A percentile compares a stretch with the other conserved stretches of the same genome.
These are phyloP conservation scores for Pseudogymnoascus sp. DNA, from an alignment of 2,329 filamentous ascomycete genomes.

Conservation along the genomic window DNA sequence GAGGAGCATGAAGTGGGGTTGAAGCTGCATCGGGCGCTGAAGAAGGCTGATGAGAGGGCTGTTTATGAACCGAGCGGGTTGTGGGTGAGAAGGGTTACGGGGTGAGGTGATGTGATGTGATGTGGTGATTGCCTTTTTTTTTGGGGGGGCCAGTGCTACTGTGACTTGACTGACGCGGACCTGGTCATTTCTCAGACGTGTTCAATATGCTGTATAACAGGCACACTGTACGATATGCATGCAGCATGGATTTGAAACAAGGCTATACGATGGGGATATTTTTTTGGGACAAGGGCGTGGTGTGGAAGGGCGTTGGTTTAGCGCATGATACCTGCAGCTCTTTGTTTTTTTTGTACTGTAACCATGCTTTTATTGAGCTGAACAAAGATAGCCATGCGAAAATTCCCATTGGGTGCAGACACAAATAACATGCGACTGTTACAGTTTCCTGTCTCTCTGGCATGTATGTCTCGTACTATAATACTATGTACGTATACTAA, in stretches of 20 bases:
- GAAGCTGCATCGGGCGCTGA: constrained; percentile 59
- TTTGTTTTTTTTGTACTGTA: not conserved
- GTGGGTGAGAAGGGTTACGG: constrained; percentile 73
- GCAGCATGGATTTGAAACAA: constrained; percentile 7
- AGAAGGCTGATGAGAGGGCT: constrained; percentile 57
- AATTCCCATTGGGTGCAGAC: not conserved
- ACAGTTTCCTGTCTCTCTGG: not conserved
- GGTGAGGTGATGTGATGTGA: constrained; percentile 32
- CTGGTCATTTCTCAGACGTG: not conserved
- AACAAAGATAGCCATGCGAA: not conserved
- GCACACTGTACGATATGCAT: not conserved
- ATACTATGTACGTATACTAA: not conserved
- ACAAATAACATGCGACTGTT: not conserved
- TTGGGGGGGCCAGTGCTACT: not conserved
- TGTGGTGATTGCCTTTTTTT: not conserved
- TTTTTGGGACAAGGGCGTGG: not conserved
- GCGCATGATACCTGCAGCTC: not conserved
- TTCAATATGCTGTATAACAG: constrained; percentile 5
- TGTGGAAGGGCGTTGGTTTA: not conserved
- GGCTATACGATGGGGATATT: not conserved
- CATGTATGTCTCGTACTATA: not conserved
- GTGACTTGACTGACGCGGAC: not conserved
- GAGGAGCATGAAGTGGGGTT: constrained; percentile 75
- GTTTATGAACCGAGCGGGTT: constrained; percentile 60
- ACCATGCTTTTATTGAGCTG: not conserved